Percentiles rank a stretch among this genome's conserved stretches.
These are phyloP conservation scores for Citrus trifoliata DNA, from an alignment of 345 rosid genomes.

Conservation along the genomic window DNA sequence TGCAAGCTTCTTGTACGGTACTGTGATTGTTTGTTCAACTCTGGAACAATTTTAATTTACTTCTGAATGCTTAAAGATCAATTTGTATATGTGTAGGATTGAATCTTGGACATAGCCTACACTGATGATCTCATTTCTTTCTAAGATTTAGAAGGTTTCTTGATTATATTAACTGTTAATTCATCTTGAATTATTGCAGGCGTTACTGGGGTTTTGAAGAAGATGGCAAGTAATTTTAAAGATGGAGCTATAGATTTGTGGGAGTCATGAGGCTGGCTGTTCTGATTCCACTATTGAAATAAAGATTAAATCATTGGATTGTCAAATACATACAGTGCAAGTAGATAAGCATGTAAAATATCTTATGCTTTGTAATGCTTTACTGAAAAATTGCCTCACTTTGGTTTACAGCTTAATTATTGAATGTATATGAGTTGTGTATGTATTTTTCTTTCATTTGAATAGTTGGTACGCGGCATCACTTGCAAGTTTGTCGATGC, in stretches of 20 bases:
- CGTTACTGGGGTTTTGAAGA: constrained; percentile 12
- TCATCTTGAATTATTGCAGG: background rate
- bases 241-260: constrained; percentile 26
- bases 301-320: constrained; percentile 55
- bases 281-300: constrained; percentile 30
- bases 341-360: constrained; percentile 53
- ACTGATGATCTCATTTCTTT: background rate
- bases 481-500: background rate
- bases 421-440: background rate
- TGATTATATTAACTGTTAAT: background rate
- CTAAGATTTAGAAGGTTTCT: background rate
- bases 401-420: background rate
- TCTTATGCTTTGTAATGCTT: background rate
- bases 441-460: background rate
- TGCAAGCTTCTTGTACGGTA: too few species aligned
- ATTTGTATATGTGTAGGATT: background rate
- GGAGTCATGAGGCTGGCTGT: constrained; percentile 27
- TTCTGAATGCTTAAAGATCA: too few species aligned
- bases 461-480: background rate
- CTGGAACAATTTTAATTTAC: too few species aligned
- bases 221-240: constrained; percentile 42
- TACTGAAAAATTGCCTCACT: background rate
- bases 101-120: background rate
- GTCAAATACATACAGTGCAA: constrained; percentile 41
- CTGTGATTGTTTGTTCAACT: too few species aligned